Conservation (phyloP, 495 filamentous ascomycete species). For the Podospora sp. region DNA sequence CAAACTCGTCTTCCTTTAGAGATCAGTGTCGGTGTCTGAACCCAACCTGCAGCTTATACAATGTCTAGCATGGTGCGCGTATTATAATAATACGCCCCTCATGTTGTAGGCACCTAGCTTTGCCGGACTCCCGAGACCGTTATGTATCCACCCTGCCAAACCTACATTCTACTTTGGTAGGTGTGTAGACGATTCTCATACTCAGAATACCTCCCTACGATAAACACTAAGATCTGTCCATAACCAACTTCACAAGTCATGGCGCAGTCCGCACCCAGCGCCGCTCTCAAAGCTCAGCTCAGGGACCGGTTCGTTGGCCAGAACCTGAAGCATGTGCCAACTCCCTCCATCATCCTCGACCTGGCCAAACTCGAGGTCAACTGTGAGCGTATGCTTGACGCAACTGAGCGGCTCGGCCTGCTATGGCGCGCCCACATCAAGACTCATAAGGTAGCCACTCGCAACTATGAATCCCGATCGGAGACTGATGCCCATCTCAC, state of each 20-base stretch:
- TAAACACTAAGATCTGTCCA: neutral
- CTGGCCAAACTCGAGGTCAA: conserved; percentile 66
- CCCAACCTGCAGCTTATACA: neutral
- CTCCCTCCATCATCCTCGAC: conserved; percentile 73
- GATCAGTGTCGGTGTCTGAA: neutral
- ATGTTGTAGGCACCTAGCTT: too few species aligned
- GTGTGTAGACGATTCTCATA: neutral
- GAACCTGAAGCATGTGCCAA: conserved; percentile 60
- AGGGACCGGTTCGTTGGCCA: conserved; percentile 61
- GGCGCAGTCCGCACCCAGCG: conserved; percentile 1
- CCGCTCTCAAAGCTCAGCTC: conserved; percentile 45
- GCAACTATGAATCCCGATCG: neutral
- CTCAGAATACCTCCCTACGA: neutral
- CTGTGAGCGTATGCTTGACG: conserved; percentile 73
- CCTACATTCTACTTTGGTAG: too few species aligned
- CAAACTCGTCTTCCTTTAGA: too few species aligned
- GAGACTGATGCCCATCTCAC: neutral
- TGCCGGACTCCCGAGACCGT: neutral
- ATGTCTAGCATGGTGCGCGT: neutral
- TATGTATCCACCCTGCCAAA: neutral
- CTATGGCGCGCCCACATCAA: conserved; percentile 83
- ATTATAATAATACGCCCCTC: neutral
- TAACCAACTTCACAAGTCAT: neutral
- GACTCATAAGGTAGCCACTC: conserved; percentile 70
- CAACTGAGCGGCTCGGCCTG: conserved; percentile 59